Evolutionary conservation across 2,329 filamentous ascomycete species (phyloP).

Genomic region (Phialocephala subalpina): DNA sequence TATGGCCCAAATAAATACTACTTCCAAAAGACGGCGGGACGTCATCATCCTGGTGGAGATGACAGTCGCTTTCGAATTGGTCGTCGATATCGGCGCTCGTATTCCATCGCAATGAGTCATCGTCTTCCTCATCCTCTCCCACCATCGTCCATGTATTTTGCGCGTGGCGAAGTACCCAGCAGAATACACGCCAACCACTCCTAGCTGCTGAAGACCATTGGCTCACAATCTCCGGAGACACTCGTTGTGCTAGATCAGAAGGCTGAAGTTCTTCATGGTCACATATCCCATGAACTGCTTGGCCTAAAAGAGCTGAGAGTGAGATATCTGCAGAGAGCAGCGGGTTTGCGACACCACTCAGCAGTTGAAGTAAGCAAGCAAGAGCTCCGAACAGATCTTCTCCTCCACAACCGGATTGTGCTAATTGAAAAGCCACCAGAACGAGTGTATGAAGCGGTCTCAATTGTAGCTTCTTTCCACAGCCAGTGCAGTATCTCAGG

Average conservation of each 20-base stretch:
- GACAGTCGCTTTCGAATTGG: background rate
- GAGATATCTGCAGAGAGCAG: slow-evolving; percentile 18
- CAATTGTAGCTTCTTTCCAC: slow-evolving; percentile 44
- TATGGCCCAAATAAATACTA: slow-evolving; percentile 22
- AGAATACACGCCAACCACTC: slow-evolving; percentile 17
- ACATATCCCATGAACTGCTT: background rate
- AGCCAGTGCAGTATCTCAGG: slow-evolving; percentile 34
- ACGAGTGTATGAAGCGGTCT: slow-evolving; percentile 47
- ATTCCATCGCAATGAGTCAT: background rate
- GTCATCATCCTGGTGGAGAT: background rate
- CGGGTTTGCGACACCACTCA: slow-evolving; percentile 42
- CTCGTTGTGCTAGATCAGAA: slow-evolving; percentile 19
- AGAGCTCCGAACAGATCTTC: slow-evolving; percentile 50
- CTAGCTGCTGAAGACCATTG: slow-evolving; percentile 9
- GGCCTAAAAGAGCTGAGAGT: background rate
- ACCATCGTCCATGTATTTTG: slow-evolving; percentile 1
- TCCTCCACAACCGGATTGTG: slow-evolving; percentile 40
- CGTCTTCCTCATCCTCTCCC: background rate
- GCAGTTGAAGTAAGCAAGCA: slow-evolving; percentile 46
- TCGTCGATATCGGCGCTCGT: background rate
- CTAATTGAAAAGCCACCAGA: slow-evolving; percentile 46
- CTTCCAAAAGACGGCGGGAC: background rate
- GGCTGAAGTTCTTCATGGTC: slow-evolving; percentile 39
- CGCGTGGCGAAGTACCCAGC: background rate
- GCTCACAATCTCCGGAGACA: slow-evolving; percentile 5